phyloP scores from a whole-genome alignment of 257 asterid genomes.

The Jasminum sambac region DNA sequence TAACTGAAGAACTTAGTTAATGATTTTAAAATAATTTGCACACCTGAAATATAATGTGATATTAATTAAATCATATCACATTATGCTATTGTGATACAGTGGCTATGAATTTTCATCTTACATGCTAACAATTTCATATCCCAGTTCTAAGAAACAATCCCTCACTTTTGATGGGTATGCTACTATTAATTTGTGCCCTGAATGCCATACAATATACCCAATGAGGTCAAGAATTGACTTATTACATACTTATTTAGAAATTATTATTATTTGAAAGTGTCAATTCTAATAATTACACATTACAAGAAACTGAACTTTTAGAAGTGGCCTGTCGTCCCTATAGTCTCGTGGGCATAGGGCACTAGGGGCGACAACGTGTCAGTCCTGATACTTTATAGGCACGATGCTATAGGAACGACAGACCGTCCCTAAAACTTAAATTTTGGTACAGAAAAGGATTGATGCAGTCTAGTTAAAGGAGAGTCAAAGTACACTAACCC shows the following conservation, averaged over 20 bases:
- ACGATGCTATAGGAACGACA: too few relatives aligned
- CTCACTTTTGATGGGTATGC: background rate
- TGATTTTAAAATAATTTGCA: background rate
- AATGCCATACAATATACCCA: background rate
- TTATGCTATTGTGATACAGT: background rate
- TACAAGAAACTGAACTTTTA: too few relatives aligned
- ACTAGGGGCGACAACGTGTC: too few relatives aligned
- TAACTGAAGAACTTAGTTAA: background rate
- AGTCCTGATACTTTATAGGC: too few relatives aligned
- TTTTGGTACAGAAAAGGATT: too few relatives aligned
- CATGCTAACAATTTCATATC: background rate
- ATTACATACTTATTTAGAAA: background rate
- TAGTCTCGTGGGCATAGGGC: too few relatives aligned
- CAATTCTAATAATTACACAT: too few relatives aligned
- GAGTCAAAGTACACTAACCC: constrained; percentile 10
- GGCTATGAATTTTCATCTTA: background rate
- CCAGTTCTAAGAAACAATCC: background rate
- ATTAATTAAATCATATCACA: background rate
- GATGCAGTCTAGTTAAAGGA: background rate
- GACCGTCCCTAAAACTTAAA: too few relatives aligned
- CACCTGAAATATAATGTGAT: background rate
- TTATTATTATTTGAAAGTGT: background rate
- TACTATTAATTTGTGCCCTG: background rate
- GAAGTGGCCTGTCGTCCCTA: too few relatives aligned
- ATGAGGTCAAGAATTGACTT: background rate